Percentiles rank a stretch among this genome's conserved stretches.
These are phyloP conservation scores for Xylaria palmicola DNA, from an alignment of 495 filamentous ascomycete species.

Conservation along the genomic window DNA sequence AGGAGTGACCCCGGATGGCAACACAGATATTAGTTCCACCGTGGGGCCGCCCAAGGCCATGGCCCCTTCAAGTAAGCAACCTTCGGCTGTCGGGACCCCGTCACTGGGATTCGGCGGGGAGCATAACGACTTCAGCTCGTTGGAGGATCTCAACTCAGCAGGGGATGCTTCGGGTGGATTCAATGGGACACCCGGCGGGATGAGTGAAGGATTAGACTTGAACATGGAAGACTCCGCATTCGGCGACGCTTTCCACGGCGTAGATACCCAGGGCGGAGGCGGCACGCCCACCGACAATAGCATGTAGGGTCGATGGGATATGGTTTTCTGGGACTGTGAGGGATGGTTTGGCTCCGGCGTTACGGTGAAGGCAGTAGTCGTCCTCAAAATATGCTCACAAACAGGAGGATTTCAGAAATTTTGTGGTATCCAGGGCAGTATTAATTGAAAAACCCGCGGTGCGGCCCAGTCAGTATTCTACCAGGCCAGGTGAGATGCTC, in stretches of 20 bases:
- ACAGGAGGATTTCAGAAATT: neutral
- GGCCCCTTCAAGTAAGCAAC: constrained; percentile 33
- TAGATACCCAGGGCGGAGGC: constrained; percentile 31
- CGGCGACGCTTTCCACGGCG: constrained; percentile 56
- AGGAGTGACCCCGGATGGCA: constrained; percentile 33
- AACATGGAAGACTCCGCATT: constrained; percentile 57
- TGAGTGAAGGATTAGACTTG: constrained; percentile 44
- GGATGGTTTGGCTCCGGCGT: neutral
- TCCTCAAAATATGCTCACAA: neutral
- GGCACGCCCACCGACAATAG: constrained; percentile 28
- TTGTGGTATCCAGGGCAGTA: neutral
- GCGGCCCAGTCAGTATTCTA: neutral
- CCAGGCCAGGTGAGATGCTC: no score
- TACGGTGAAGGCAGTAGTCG: neutral
- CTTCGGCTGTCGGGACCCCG: constrained; percentile 41
- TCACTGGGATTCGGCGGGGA: constrained; percentile 40
- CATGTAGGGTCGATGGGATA: constrained; percentile 16
- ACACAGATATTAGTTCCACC: constrained; percentile 16
- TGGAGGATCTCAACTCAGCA: constrained; percentile 53
- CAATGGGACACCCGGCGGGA: constrained; percentile 36
- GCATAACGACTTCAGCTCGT: constrained; percentile 52
- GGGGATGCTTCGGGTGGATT: constrained; percentile 49
- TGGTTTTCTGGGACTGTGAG: neutral
- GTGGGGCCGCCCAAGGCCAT: constrained; percentile 14
- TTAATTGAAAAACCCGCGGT: no score